Conservation (phyloP, 1,284 basidiomycete species). For the Mycena sp. region DNA sequence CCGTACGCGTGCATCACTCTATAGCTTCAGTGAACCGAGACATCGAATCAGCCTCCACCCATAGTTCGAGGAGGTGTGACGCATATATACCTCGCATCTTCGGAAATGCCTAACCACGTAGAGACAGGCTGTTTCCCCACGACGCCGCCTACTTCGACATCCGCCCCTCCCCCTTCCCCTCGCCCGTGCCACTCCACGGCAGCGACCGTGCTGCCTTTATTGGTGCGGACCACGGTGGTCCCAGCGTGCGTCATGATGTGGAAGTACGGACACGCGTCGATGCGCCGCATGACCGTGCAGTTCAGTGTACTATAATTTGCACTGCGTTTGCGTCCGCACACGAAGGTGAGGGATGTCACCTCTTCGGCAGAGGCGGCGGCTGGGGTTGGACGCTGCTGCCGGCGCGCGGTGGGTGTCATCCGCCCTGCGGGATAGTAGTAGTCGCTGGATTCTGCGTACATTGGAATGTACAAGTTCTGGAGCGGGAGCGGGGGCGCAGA, state of each 20-base stretch:
- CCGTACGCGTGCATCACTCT: conserved; percentile 8
- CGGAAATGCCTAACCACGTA: conserved; percentile 5
- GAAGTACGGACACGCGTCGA: conserved; percentile 20
- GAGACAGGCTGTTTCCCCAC: conserved; percentile 1
- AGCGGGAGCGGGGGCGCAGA: too few relatives aligned
- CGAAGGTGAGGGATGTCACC: conserved; percentile 1
- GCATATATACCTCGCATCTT: conserved; percentile 13
- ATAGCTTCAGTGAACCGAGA: not conserved
- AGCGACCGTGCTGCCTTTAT: conserved; percentile 15
- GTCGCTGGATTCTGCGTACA: not conserved
- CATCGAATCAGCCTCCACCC: not conserved
- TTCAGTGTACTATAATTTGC: conserved; percentile 18
- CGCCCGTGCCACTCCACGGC: conserved; percentile 11
- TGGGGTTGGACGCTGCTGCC: not conserved
- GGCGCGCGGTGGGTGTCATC: conserved; percentile 2
- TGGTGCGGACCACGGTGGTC: conserved; percentile 18
- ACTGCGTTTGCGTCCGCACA: conserved; percentile 2
- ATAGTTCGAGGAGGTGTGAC: not conserved
- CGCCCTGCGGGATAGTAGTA: not conserved
- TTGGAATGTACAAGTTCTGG: too few relatives aligned
- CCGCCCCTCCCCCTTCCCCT: not conserved
- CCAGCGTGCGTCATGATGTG: conserved; percentile 15
- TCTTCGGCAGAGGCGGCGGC: not conserved
- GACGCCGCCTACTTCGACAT: not conserved
- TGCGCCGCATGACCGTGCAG: conserved; percentile 16